Evolutionary conservation across 768 basidiomycete genomes (phyloP).

Genomic region (Phylloporus arenicola): DNA sequence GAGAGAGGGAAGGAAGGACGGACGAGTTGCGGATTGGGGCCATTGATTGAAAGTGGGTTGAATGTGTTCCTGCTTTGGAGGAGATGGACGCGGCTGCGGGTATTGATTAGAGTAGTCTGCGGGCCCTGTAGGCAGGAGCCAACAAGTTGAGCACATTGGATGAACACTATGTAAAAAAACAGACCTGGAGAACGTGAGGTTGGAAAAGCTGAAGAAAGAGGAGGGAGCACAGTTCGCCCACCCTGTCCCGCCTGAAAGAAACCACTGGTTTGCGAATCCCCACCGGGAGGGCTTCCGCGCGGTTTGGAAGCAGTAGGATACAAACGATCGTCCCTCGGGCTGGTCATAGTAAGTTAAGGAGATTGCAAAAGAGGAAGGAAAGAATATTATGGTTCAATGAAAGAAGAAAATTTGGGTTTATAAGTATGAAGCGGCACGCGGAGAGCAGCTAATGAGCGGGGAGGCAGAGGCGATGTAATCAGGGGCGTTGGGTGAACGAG

Average conservation of each 20-base stretch:
- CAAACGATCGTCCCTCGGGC: conserved; percentile 67
- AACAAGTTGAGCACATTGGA: conserved; percentile 54
- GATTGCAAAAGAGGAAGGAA: conserved; percentile 52
- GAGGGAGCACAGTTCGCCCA: conserved; percentile 86
- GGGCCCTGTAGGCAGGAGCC: conserved; percentile 55
- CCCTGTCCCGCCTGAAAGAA: conserved; percentile 79
- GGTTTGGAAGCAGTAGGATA: conserved; percentile 53
- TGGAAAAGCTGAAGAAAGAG: conserved; percentile 80
- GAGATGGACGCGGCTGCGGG: conserved; percentile 61
- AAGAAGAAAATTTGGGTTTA: conserved; percentile 52
- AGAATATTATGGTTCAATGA: conserved; percentile 39
- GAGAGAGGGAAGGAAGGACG: conserved; percentile 22
- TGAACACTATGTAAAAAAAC: conserved; percentile 55
- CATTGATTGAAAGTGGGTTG: conserved; percentile 45
- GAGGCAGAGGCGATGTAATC: conserved; percentile 41
- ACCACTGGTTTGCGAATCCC: conserved; percentile 52
- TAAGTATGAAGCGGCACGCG: conserved; percentile 40
- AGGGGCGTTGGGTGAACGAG: conserved; percentile 43
- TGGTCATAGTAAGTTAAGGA: conserved; percentile 59
- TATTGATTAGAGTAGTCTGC: conserved; percentile 52
- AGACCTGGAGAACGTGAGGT: conserved; percentile 88
- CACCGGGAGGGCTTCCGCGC: conserved; percentile 61
- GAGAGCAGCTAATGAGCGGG: conserved; percentile 41
- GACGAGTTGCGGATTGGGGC: conserved; percentile 30
- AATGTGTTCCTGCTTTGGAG: conserved; percentile 54